These are phyloP conservation scores for Fusarium bulbicola DNA, from an alignment of 2,329 filamentous ascomycete species.

Conservation along the genomic window DNA sequence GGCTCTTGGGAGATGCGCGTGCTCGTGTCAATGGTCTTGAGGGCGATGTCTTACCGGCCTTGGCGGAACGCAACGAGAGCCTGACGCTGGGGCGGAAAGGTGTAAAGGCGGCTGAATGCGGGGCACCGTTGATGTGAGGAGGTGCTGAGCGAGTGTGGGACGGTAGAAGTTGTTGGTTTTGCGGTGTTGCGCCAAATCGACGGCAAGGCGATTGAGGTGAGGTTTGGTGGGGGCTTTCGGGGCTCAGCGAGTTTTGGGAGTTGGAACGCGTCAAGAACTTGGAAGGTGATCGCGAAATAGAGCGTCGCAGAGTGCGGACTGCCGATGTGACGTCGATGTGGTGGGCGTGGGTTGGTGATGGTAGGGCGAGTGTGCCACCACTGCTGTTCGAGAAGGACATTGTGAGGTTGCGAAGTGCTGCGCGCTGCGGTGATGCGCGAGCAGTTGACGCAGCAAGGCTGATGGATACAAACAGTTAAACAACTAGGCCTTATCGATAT, in stretches of 20 bases:
- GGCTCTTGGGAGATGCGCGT: slow-evolving; percentile 81
- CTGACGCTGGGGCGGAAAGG: slow-evolving; percentile 74
- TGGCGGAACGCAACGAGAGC: slow-evolving; percentile 70
- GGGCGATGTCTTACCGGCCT: slow-evolving; percentile 65
- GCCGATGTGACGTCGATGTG: slow-evolving; percentile 84
- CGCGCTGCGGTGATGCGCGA: slow-evolving; percentile 36
- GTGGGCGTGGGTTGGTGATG: slow-evolving; percentile 84
- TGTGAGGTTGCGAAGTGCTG: slow-evolving; percentile 47
- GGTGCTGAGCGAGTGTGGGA: slow-evolving; percentile 49
- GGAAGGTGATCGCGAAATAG: slow-evolving; percentile 92
- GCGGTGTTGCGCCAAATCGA: slow-evolving; percentile 51
- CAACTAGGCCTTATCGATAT: slow-evolving; percentile 9
- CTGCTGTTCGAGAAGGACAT: slow-evolving; percentile 69
- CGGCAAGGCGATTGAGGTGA: slow-evolving; percentile 64
- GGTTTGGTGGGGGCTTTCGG: slow-evolving; percentile 57
- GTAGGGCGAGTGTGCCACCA: slow-evolving; percentile 84
- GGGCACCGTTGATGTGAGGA: slow-evolving; percentile 45
- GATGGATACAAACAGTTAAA: slow-evolving; percentile 37
- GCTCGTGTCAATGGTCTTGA: slow-evolving; percentile 66
- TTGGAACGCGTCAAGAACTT: slow-evolving; percentile 73
- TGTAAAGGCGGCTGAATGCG: slow-evolving; percentile 63
- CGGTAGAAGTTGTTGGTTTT: slow-evolving; percentile 46
- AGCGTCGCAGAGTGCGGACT: slow-evolving; percentile 84
- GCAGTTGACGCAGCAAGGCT: slow-evolving; percentile 41
- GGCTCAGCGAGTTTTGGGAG: slow-evolving; percentile 58